These are phyloP conservation scores for Leccinum pachyderme DNA, from an alignment of 1,284 basidiomycete genomes.

Conservation along the genomic window DNA sequence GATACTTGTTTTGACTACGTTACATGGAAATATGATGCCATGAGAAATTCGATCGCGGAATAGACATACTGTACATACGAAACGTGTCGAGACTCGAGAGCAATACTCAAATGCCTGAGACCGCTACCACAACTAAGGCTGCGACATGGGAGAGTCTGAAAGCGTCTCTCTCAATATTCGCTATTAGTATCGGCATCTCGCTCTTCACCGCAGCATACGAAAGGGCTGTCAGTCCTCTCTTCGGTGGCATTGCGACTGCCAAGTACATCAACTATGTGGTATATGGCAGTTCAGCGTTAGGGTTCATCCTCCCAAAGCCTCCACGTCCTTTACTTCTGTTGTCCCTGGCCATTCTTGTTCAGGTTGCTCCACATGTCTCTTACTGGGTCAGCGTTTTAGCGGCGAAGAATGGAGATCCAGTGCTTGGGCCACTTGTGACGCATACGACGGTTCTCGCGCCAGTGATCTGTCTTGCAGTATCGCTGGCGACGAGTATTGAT, in stretches of 20 bases:
- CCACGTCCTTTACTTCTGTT: constrained; percentile 35
- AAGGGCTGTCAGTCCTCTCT: constrained; percentile 43
- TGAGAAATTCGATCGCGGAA: background rate
- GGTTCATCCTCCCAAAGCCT: constrained; percentile 37
- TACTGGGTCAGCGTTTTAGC: constrained; percentile 63
- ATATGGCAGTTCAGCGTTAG: constrained; percentile 36
- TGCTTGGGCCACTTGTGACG: constrained; percentile 57
- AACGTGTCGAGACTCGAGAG: too few relatives aligned
- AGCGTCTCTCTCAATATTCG: constrained; percentile 29
- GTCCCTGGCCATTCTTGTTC: constrained; percentile 45
- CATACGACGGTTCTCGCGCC: constrained; percentile 58
- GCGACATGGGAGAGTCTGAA: constrained; percentile 15
- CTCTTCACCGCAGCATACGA: constrained; percentile 43
- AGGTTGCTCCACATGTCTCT: constrained; percentile 55
- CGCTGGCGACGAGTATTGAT: constrained; percentile 42
- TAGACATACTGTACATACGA: too few relatives aligned
- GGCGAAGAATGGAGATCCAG: constrained; percentile 47
- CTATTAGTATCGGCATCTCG: constrained; percentile 36
- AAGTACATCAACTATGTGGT: constrained; percentile 41
- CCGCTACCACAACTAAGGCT: constrained; percentile 1
- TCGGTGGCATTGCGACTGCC: constrained; percentile 39
- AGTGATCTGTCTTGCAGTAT: constrained; percentile 42
- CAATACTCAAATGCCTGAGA: constrained; percentile 13
- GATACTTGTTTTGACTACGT: too few relatives aligned
- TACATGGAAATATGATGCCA: too few relatives aligned